Base-by-base conservation (phyloP, 345 rosid species). In the Populus euphratica region DNA sequence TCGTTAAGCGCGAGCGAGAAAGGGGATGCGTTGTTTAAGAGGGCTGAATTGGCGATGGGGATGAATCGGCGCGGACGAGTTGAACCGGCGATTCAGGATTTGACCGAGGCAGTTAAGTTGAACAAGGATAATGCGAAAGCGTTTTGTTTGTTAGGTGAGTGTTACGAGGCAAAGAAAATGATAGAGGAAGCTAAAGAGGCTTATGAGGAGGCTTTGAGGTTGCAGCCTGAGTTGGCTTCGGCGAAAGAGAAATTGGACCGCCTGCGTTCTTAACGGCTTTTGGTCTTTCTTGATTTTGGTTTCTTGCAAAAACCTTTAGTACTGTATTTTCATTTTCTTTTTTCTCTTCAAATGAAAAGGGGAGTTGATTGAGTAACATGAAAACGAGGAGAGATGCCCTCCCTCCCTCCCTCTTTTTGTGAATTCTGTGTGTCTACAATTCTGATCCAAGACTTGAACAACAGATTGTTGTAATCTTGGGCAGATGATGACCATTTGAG, bases 11-110 rank as follows among this genome's bases (percentile, higher is more conserved):
- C 78, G 27, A 33, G 0, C 12, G 94, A 91, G 84, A 69, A 64
- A 41, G 91, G 87, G n/a, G 92, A 89, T 52, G 94, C 94, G 70
- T 78, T 91, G 47, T 70, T 84, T 63, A 86, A 83, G 88, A 79
- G 94, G 64, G 94, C 90, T 5, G 92, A 91, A 83, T 38, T 91
- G 74, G 84, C 78, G 85, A 76, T 84, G 82, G 78, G 76, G 49
- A 75, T 82, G 82, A 79, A 73, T 36, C 80, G 84, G 56, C 79
- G 82, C 0, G 81, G 82, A 17, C 76, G 78, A 18, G 83, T 86
- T 9, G 90, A 86, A 71, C 82, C 88, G 67, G 90, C 86, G 74
- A 75, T 86, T 16, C 83, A 79, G 43, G 94, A 91, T 78, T 56
- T 89, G 86, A 84, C 63, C 9, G 73, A 52, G 82, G 91, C 91